Conservation (phyloP, 1,139 yeast genomes). For the Saccharomyces uvarum region DNA sequence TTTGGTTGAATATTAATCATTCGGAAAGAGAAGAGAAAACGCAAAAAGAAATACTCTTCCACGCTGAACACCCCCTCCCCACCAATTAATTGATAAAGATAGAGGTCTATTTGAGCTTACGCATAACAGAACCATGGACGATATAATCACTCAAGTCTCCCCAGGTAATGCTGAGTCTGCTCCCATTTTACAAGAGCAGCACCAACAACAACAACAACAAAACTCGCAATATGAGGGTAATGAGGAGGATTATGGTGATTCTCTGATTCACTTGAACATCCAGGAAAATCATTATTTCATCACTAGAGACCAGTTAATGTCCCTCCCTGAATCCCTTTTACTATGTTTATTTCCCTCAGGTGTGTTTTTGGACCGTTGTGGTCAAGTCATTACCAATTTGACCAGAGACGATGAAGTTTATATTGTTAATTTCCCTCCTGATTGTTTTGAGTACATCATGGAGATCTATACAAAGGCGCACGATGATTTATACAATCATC, state of each 20-base stretch:
- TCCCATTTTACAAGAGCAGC: not conserved
- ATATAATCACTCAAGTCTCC: slow-evolving; percentile 59
- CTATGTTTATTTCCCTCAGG: slow-evolving; percentile 87
- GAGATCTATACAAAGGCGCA: slow-evolving; percentile 39
- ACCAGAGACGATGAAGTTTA: slow-evolving; percentile 70
- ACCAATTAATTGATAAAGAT: not conserved
- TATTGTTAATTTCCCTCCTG: slow-evolving; percentile 74
- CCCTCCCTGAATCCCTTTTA: slow-evolving; percentile 82
- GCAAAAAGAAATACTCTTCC: not conserved
- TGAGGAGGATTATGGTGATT: slow-evolving; percentile 46
- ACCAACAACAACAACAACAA: not conserved
- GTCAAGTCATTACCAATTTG: slow-evolving; percentile 66
- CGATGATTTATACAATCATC: slow-evolving; percentile 27
- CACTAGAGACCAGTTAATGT: slow-evolving; percentile 81
- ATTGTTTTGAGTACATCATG: slow-evolving; percentile 76
- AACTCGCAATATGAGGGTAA: slow-evolving; percentile 23
- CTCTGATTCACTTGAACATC: slow-evolving; percentile 61
- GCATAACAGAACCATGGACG: slow-evolving; percentile 17
- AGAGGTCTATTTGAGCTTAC: not conserved
- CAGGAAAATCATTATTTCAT: slow-evolving; percentile 65
- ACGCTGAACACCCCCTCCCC: not conserved
- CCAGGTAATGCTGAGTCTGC: slow-evolving; percentile 32
- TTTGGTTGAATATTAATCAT: not conserved
- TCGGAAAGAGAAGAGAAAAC: not conserved
- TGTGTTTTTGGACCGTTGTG: slow-evolving; percentile 66